These are phyloP conservation scores for Diversispora epigaea DNA, from an alignment of 192 early-diverging fungal genomes.

Conservation along the genomic window DNA sequence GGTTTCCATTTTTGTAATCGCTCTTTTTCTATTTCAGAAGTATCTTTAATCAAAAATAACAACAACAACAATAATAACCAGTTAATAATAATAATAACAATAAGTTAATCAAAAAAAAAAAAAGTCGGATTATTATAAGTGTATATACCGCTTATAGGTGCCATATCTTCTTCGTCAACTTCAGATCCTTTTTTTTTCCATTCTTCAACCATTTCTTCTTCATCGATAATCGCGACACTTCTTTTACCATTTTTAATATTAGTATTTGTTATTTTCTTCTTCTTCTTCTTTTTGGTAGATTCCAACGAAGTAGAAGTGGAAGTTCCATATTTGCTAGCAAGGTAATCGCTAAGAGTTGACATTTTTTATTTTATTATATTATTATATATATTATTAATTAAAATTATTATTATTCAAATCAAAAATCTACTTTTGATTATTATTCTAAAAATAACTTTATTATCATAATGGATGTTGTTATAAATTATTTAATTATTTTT, in stretches of 20 bases:
- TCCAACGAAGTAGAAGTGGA: neutral
- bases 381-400: too few species aligned
- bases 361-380: neutral
- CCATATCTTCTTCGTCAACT: neutral
- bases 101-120: too few species aligned
- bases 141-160: neutral
- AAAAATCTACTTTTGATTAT: too few species aligned
- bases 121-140: too few species aligned
- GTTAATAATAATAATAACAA: neutral
- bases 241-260: neutral
- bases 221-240: constrained; percentile 17
- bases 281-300: neutral
- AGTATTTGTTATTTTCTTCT: constrained; percentile 3
- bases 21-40: neutral
- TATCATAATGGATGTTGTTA: too few species aligned
- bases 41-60: neutral
- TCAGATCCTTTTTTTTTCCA: constrained; percentile 19
- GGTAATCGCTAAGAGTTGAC: constrained; percentile 14
- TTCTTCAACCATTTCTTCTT: constrained; percentile 12
- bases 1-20: constrained; percentile 16
- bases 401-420: too few species aligned
- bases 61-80: neutral
- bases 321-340: constrained; percentile 27
- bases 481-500: too few species aligned
- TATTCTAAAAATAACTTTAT: too few species aligned